phyloP scores from a whole-genome alignment of 2,329 filamentous ascomycete species.

The Colletotrichum lentis region DNA sequence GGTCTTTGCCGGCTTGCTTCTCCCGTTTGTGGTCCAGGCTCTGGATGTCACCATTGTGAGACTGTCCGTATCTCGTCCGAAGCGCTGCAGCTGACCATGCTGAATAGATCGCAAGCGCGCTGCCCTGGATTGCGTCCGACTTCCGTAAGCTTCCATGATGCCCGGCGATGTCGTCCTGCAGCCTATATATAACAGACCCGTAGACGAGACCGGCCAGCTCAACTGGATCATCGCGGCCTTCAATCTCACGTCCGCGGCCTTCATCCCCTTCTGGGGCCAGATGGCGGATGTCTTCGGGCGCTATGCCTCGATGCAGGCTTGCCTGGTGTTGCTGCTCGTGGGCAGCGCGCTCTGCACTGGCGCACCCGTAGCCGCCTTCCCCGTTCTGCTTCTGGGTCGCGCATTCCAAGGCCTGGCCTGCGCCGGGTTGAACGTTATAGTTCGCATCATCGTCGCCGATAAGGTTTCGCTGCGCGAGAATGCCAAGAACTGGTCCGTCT shows the following conservation, averaged over 20 bases:
- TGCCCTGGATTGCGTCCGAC: constrained; percentile 67
- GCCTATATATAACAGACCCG: constrained; percentile 39
- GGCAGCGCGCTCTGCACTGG: constrained; percentile 70
- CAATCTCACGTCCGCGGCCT: constrained; percentile 72
- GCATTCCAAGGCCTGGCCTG: constrained; percentile 69
- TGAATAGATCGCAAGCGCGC: constrained; percentile 48
- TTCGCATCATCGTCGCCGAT: constrained; percentile 71
- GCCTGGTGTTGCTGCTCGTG: constrained; percentile 64
- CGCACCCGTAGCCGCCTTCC: constrained; percentile 62
- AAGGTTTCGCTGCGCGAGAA: constrained; percentile 69
- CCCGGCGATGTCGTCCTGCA: background rate
- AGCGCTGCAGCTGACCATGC: background rate
- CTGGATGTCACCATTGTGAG: constrained; percentile 69
- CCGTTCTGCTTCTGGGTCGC: constrained; percentile 68
- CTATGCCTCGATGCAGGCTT: constrained; percentile 67
- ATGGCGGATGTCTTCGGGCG: constrained; percentile 72
- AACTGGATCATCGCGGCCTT: constrained; percentile 77
- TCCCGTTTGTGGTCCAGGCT: constrained; percentile 69
- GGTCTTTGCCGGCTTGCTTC: constrained; percentile 64
- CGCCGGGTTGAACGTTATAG: constrained; percentile 67
- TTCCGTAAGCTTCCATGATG: constrained; percentile 51
- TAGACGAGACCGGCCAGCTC: constrained; percentile 62
- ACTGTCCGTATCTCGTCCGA: background rate
- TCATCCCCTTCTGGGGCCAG: constrained; percentile 72
- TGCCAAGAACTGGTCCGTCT: constrained; percentile 68